phyloP scores from a whole-genome alignment of 2,329 filamentous ascomycete species.

The Bisporella sp. region DNA sequence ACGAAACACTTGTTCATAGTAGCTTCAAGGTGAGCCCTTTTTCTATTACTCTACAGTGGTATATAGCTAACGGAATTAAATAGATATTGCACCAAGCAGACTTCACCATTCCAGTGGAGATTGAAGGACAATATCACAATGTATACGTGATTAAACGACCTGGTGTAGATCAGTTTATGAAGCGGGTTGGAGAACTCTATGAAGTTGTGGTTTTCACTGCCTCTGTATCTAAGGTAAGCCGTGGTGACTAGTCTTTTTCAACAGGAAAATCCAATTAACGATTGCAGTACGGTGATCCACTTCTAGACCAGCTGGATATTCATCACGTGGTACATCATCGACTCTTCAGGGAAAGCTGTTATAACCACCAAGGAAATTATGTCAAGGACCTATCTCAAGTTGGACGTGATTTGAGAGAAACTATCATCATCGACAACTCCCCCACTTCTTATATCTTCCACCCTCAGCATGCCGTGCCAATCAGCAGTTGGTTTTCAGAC shows the following conservation, averaged over 20 bases:
- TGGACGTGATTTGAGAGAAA: slow-evolving; percentile 89
- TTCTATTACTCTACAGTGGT: not conserved
- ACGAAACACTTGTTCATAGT: slow-evolving; percentile 95
- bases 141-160: slow-evolving; percentile 99
- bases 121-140: slow-evolving; percentile 98
- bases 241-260: not conserved
- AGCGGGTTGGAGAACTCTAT: slow-evolving; percentile 92
- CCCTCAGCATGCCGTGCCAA: slow-evolving; percentile 95
- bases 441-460: slow-evolving; percentile 99
- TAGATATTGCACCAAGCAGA: slow-evolving; percentile 96
- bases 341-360: slow-evolving; percentile 96
- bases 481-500: slow-evolving; percentile 99
- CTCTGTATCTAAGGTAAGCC: slow-evolving; percentile 84
- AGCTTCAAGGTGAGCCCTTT: slow-evolving; percentile 83
- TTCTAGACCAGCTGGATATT: slow-evolving; percentile 94
- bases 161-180: slow-evolving; percentile 99
- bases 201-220: slow-evolving; percentile 98
- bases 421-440: slow-evolving; percentile 99
- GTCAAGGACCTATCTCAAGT: slow-evolving; percentile 98
- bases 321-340: slow-evolving; percentile 95
- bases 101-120: slow-evolving; percentile 98
- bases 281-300: slow-evolving; percentile 81
- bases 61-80: too few relatives aligned
- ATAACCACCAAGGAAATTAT: slow-evolving; percentile 98
- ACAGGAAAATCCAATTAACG: slow-evolving; percentile 6